Percentiles rank a stretch among this genome's conserved stretches.
Conservation (phyloP, 1,139 yeast species). For the Saccharomyces pastorianus region DNA sequence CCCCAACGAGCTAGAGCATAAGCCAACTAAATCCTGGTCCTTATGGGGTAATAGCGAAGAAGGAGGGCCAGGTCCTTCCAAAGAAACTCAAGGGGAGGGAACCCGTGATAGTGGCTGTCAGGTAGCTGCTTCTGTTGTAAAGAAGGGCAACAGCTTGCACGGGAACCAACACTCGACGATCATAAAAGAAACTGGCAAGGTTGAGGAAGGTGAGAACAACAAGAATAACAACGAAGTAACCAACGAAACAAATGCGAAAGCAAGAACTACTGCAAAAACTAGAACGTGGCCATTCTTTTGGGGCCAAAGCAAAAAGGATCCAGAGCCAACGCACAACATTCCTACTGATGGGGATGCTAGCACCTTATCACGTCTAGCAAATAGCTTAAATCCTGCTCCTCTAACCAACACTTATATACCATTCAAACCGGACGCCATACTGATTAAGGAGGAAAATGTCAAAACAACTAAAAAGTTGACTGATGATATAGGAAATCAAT, state of each 20-base stretch:
- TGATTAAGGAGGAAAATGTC: slow-evolving; percentile 8
- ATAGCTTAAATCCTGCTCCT: slow-evolving; percentile 5
- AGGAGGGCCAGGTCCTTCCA: not conserved
- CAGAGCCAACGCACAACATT: not conserved
- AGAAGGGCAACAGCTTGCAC: not conserved
- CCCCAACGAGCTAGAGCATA: not conserved
- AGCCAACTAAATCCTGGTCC: not conserved
- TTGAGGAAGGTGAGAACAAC: not conserved
- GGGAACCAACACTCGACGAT: not conserved
- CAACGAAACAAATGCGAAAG: not conserved
- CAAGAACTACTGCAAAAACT: slow-evolving; percentile 1
- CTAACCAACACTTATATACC: slow-evolving; percentile 22
- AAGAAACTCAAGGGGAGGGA: not conserved
- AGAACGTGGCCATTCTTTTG: slow-evolving; percentile 29
- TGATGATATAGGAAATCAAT: slow-evolving; percentile 11
- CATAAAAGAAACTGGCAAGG: not conserved
- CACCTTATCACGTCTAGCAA: slow-evolving; percentile 1
- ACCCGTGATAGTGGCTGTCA: not conserved
- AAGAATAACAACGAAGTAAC: not conserved
- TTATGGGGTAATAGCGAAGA: not conserved
- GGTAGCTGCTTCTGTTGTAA: not conserved
- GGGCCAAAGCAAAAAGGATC: slow-evolving; percentile 6
- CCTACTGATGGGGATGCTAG: not conserved
- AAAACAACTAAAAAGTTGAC: slow-evolving; percentile 11
- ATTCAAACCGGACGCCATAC: slow-evolving; percentile 17